A percentile compares a stretch with the other conserved stretches of the same genome.
phyloP scores from a whole-genome alignment of 768 basidiomycete genomes.

The Tricholoma terreum region DNA sequence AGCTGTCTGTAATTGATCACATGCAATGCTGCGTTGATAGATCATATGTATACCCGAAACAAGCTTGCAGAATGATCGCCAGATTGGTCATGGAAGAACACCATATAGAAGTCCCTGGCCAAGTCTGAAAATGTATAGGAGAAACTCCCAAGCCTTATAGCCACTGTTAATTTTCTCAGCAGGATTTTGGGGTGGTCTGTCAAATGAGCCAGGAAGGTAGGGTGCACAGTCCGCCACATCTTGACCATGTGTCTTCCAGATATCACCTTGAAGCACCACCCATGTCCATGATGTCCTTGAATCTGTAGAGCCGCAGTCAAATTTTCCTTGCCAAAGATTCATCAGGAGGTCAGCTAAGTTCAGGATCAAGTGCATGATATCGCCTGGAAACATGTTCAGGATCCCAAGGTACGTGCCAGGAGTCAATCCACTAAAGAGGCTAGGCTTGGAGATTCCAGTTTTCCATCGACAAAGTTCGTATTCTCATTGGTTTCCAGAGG shows the following conservation, averaged over 20 bases:
- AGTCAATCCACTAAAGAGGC: slow-evolving; percentile 30
- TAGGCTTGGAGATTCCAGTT: slow-evolving; percentile 37
- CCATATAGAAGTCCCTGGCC: slow-evolving; percentile 10
- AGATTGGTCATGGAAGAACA: slow-evolving; percentile 6
- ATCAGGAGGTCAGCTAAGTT: slow-evolving; percentile 38
- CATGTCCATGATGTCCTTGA: slow-evolving; percentile 22
- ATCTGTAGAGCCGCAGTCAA: slow-evolving; percentile 20
- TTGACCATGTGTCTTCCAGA: slow-evolving; percentile 34
- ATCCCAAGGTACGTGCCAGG: slow-evolving; percentile 18
- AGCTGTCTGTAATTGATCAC: not conserved
- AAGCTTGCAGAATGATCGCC: slow-evolving; percentile 11
- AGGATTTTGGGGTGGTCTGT: slow-evolving; percentile 37
- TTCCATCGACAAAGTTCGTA: slow-evolving; percentile 14
- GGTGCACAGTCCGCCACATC: slow-evolving; percentile 25
- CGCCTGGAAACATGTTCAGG: slow-evolving; percentile 28
- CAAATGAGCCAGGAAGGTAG: slow-evolving; percentile 39
- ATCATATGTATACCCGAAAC: slow-evolving; percentile 8
- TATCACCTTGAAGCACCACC: slow-evolving; percentile 23
- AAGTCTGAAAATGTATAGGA: slow-evolving; percentile 8
- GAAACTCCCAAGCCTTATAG: slow-evolving; percentile 26
- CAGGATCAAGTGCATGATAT: slow-evolving; percentile 40
- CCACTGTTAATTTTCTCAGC: slow-evolving; percentile 37
- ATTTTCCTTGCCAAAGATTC: slow-evolving; percentile 29
- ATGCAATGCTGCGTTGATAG: slow-evolving; percentile 4
- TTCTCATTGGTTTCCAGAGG: slow-evolving; percentile 12